Conservation (phyloP, 805 yeast species). For the Zygosaccharomyces bailii region DNA sequence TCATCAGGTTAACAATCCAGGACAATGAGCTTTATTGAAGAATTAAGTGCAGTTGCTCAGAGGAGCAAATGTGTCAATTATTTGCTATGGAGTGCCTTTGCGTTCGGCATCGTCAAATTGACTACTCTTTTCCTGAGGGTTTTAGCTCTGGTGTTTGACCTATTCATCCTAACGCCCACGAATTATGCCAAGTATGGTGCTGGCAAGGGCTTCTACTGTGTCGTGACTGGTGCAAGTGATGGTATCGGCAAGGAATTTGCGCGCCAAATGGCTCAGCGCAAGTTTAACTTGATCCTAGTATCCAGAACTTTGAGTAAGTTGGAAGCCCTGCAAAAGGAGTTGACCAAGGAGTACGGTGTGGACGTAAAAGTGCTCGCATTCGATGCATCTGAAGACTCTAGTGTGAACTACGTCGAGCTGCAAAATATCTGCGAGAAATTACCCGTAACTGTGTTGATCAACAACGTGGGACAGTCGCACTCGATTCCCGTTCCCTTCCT, state of each 20-base stretch:
- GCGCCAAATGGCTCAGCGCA: slow-evolving; percentile 75
- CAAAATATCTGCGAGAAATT: slow-evolving; percentile 44
- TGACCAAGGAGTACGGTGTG: slow-evolving; percentile 57
- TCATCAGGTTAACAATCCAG: background rate
- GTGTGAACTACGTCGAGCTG: slow-evolving; percentile 54
- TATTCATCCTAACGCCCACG: slow-evolving; percentile 60
- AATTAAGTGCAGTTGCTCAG: slow-evolving; percentile 23
- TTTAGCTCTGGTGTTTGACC: slow-evolving; percentile 52
- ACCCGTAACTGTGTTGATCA: slow-evolving; percentile 72
- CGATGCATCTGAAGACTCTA: slow-evolving; percentile 67
- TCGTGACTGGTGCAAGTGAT: slow-evolving; percentile 95
- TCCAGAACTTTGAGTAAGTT: slow-evolving; percentile 82
- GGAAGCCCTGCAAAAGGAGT: slow-evolving; percentile 58
- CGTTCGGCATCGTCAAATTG: slow-evolving; percentile 62
- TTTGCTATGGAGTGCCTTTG: slow-evolving; percentile 42
- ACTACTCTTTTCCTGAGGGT: slow-evolving; percentile 50
- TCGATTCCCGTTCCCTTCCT: slow-evolving; percentile 90
- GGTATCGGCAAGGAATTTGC: slow-evolving; percentile 96
- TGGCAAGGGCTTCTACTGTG: slow-evolving; percentile 74
- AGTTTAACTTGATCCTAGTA: slow-evolving; percentile 77
- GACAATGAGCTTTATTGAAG: slow-evolving; percentile 21
- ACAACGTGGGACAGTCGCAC: slow-evolving; percentile 94
- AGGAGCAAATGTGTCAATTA: slow-evolving; percentile 25
- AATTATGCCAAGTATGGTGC: slow-evolving; percentile 72
- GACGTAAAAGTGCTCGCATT: slow-evolving; percentile 66